Percentiles rank a stretch among this genome's conserved stretches.
Evolutionary conservation across 2,329 filamentous ascomycete species (phyloP).

Genomic region (Colletotrichum cuscutae): DNA sequence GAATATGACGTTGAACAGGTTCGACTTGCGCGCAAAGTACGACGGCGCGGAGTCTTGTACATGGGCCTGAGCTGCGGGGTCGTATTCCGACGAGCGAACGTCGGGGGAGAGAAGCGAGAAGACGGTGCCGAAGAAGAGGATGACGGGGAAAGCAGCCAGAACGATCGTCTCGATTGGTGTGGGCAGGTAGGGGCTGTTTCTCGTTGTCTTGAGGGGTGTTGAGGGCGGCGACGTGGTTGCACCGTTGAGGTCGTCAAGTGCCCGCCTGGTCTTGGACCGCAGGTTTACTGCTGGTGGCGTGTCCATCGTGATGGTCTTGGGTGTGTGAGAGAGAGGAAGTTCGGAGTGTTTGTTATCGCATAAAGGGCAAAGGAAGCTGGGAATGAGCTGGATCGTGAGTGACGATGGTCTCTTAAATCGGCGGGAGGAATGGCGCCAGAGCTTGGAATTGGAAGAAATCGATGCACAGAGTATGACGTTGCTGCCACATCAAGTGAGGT

Average conservation of each 20-base stretch:
- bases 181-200: conserved; percentile 71
- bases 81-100: conserved; percentile 72
- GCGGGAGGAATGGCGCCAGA: conserved; percentile 1
- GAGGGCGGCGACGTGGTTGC: conserved; percentile 18
- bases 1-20: conserved; percentile 91
- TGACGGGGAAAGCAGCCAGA: conserved; percentile 78
- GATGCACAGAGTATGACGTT: conserved; percentile 31
- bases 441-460: conserved; percentile 33
- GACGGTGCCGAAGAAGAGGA: conserved; percentile 83
- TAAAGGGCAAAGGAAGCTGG: conserved; percentile 3
- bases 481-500: not conserved
- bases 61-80: conserved; percentile 71
- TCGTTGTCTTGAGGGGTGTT: conserved; percentile 39
- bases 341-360: conserved; percentile 12
- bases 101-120: conserved; percentile 83
- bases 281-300: conserved; percentile 33
- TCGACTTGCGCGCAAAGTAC: conserved; percentile 95
- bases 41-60: conserved; percentile 69
- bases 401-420: conserved; percentile 1
- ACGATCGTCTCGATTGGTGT: conserved; percentile 74
- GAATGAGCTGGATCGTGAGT: not conserved
- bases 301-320: conserved; percentile 24
- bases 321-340: not conserved
- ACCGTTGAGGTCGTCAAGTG: conserved; percentile 32
- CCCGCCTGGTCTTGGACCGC: conserved; percentile 33